Evolutionary conservation across 306 rosid species (phyloP).

Genomic region (Castanea mollissima): DNA sequence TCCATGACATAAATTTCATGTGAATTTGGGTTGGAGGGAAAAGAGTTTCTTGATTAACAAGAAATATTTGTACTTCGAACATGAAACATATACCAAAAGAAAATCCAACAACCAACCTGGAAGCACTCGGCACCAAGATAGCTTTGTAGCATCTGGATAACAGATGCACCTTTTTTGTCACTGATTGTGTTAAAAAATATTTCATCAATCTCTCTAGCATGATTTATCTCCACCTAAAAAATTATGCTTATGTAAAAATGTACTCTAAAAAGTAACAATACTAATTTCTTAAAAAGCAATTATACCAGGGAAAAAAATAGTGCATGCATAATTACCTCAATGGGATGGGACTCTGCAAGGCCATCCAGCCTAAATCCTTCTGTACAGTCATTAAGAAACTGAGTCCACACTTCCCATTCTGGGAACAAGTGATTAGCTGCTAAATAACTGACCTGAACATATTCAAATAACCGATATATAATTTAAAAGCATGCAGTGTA

Average conservation of each 20-base stretch:
- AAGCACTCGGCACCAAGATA: conserved; percentile 86
- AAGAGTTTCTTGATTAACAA: not conserved
- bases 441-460: conserved; percentile 79
- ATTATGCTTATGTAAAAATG: conserved; percentile 2
- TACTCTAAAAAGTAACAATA: not conserved
- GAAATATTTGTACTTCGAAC: not conserved
- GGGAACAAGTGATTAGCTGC: conserved; percentile 86
- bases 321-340: conserved; percentile 58
- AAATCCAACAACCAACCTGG: conserved; percentile 60
- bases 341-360: conserved; percentile 92
- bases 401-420: conserved; percentile 94
- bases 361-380: conserved; percentile 82
- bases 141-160: conserved; percentile 93
- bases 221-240: conserved; percentile 86
- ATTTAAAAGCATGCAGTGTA: conserved; percentile 3
- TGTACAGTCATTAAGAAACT: conserved; percentile 70
- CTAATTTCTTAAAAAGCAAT: not conserved
- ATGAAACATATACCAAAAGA: not conserved
- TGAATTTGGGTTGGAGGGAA: not conserved
- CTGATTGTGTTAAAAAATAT: conserved; percentile 81
- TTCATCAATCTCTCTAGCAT: conserved; percentile 84
- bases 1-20: not conserved
- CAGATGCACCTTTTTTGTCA: conserved; percentile 89
- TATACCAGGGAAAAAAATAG: not conserved
- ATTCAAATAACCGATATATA: not conserved